Conservation (phyloP, 1,284 basidiomycete species). For the Grifola frondosa region DNA sequence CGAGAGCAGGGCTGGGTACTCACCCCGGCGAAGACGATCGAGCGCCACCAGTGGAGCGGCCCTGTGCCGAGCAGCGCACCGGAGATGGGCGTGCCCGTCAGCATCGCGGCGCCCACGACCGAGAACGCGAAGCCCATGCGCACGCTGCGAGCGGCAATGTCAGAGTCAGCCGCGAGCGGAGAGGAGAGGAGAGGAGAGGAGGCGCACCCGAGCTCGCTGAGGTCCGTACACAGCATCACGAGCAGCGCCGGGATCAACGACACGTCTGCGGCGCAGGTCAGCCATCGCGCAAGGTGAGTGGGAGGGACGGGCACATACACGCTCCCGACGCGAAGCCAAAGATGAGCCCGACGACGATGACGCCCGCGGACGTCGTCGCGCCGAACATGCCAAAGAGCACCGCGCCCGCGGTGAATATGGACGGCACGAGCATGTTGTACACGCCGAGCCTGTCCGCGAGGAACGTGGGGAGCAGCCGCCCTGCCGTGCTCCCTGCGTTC, state of each 20-base stretch:
- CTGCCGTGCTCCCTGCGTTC: constrained; percentile 48
- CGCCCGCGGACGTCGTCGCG: constrained; percentile 36
- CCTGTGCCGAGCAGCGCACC: constrained; percentile 36
- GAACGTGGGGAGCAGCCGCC: constrained; percentile 48
- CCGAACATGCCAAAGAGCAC: constrained; percentile 46
- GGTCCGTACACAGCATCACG: constrained; percentile 40
- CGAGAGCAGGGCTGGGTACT: constrained; percentile 6
- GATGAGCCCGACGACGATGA: constrained; percentile 41
- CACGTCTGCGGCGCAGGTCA: constrained; percentile 36
- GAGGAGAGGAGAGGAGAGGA: constrained; percentile 7
- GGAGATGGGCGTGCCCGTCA: constrained; percentile 48
- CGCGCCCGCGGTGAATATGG: constrained; percentile 39
- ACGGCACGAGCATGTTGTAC: constrained; percentile 33
- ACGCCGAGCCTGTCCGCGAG: constrained; percentile 47
- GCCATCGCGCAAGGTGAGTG: background rate
- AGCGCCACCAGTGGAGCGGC: constrained; percentile 16
- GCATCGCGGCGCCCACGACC: constrained; percentile 44
- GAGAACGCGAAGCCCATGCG: constrained; percentile 56
- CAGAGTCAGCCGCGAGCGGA: constrained; percentile 3
- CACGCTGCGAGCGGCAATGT: constrained; percentile 30
- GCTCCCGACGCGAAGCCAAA: constrained; percentile 53
- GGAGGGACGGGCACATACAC: constrained; percentile 34
- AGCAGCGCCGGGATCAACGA: constrained; percentile 50
- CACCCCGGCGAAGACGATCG: constrained; percentile 19
- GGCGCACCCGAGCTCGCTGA: constrained; percentile 46